These are phyloP conservation scores for Trifolium repens DNA, from an alignment of 306 rosid species.

Conservation along the genomic window DNA sequence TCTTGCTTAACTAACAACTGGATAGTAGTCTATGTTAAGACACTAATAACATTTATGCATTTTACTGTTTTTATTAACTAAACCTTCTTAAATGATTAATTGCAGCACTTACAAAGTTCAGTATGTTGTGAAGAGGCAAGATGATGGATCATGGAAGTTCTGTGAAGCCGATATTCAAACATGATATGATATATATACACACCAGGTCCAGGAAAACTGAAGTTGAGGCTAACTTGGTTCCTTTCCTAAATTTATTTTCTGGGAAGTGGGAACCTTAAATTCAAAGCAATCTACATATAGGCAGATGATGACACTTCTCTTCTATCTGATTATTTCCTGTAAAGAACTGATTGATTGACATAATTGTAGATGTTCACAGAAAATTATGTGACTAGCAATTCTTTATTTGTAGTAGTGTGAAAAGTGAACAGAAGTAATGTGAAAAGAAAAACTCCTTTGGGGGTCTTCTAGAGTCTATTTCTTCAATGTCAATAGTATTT, in stretches of 20 bases:
- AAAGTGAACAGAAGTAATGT: constrained; percentile 9
- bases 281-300: constrained; percentile 34
- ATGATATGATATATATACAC: constrained; percentile 46
- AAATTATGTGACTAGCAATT: constrained; percentile 29
- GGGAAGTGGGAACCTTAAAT: constrained; percentile 35
- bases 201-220: constrained; percentile 33
- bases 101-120: constrained; percentile 84
- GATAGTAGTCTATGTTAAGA: not conserved
- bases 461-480: not conserved
- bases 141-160: constrained; percentile 96
- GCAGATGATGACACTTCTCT: constrained; percentile 34
- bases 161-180: constrained; percentile 71
- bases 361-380: constrained; percentile 38
- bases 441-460: constrained; percentile 11
- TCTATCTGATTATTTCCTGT: constrained; percentile 42
- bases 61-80: constrained; percentile 2
- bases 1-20: constrained; percentile 4
- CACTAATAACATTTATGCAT: constrained; percentile 9
- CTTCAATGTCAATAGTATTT: not conserved
- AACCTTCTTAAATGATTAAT: constrained; percentile 38
- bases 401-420: constrained; percentile 11
- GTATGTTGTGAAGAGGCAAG: constrained; percentile 76
- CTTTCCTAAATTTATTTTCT: constrained; percentile 36
- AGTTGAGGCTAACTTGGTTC: constrained; percentile 52
- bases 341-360: constrained; percentile 46